These are phyloP conservation scores for Mucor sp. DNA, from an alignment of 371 early-diverging fungal species.

Conservation along the genomic window DNA sequence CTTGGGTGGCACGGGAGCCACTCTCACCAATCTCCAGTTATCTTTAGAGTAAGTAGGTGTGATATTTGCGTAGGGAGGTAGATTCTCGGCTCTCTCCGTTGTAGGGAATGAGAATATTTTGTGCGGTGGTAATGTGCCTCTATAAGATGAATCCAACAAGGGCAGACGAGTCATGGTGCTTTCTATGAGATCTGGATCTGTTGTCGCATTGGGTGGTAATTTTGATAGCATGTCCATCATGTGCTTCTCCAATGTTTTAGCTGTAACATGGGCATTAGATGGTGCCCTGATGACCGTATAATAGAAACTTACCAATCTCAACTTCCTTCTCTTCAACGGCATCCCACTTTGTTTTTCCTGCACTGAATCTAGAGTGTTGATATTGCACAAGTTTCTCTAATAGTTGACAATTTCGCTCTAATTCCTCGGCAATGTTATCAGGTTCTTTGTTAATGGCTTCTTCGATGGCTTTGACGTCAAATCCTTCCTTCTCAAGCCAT, in stretches of 20 bases:
- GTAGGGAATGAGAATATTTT: conserved; percentile 61
- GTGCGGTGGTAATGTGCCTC: conserved; percentile 56
- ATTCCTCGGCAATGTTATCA: conserved; percentile 19
- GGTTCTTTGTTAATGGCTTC: conserved; percentile 23
- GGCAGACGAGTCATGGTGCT: conserved; percentile 51
- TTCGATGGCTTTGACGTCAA: conserved; percentile 36
- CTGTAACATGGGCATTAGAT: conserved; percentile 17
- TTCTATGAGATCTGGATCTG: conserved; percentile 40
- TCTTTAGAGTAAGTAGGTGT: conserved; percentile 51
- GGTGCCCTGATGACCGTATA: not conserved
- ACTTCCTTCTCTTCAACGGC: conserved; percentile 34
- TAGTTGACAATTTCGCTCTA: conserved; percentile 37
- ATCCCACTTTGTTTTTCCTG: conserved; percentile 28
- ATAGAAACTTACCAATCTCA: conserved; percentile 28
- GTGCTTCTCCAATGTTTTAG: conserved; percentile 44
- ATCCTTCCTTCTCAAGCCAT: conserved; percentile 44
- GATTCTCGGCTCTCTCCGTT: conserved; percentile 38
- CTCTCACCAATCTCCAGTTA: conserved; percentile 33
- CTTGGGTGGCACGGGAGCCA: conserved; percentile 17
- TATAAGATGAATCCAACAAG: conserved; percentile 48
- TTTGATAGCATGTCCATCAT: conserved; percentile 38
- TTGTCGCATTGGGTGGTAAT: conserved; percentile 47
- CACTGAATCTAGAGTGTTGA: conserved; percentile 45
- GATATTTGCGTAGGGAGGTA: conserved; percentile 46
- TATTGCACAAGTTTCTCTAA: conserved; percentile 30